Base-by-base conservation (phyloP, 257 asterid species). In the Capsicum rhomboideum region DNA sequence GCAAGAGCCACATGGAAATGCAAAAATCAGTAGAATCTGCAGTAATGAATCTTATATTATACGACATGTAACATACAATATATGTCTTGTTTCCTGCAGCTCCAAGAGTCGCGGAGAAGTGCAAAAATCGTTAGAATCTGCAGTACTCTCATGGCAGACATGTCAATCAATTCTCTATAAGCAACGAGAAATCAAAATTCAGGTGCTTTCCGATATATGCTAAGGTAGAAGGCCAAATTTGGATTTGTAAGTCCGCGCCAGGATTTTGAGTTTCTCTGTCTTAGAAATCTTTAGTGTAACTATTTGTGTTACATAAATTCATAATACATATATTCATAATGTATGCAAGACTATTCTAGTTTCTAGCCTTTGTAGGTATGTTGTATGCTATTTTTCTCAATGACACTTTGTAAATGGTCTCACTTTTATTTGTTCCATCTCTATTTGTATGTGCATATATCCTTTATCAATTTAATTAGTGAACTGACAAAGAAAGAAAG, bases 41-140 rank as follows among this genome's bases (percentile, higher is more conserved):
- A 23, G 74, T 23, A 50, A n/a, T n/a, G n/a, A 34, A 34, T 34
- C 40, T 34, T 42, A 20, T 23, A 20, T 10, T n/a, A 26, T 18
- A 29, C 2, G 1, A 80, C 83, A 40, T 56, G 10, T 83, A 64
- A 78, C 29, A 8, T 54, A 10, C 21, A 10, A 12, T 11, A 21
- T 40, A 17, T 28, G 10, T 46, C 3, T 40, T 77, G n/a, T 74
- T 74, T 46, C 40, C 78, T 50, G 63, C 86, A 89, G 91, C 89
- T 34, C 88, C 89, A 6, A 53, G 87, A 74, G 88, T 82, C 20
- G 34, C 31, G 34, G 88, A 88, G 86, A 88, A 88, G 83, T 83
- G 88, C 86, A 85, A 83, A 81, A 78, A 67, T 67, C 83, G 26
- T 77, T 89, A 86, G 82, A 66, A 75, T 49, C 37, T 12, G 82